Evolutionary conservation across 2,329 filamentous ascomycete species (phyloP).

Genomic region (Trichoderma afroharzianum): DNA sequence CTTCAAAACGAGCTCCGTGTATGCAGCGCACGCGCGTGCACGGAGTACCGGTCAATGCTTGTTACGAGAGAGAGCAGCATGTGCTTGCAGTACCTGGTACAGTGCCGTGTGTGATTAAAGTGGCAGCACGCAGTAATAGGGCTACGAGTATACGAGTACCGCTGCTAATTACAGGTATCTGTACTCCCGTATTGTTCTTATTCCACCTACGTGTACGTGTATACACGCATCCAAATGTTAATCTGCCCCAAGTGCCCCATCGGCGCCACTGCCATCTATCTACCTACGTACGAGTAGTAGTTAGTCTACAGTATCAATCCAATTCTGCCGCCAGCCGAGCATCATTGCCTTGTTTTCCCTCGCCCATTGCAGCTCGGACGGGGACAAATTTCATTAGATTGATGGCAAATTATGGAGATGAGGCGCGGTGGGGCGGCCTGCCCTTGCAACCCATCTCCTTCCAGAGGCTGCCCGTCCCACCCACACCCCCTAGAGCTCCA

Average conservation of each 20-base stretch:
- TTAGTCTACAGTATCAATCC: neutral
- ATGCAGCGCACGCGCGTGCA: neutral
- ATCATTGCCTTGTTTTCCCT: neutral
- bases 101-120: neutral
- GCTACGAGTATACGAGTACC: neutral
- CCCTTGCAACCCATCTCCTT: neutral
- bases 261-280: neutral
- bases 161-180: neutral
- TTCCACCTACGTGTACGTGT: too few relatives aligned
- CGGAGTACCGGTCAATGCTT: neutral
- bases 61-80: too few relatives aligned
- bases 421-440: constrained; percentile 6
- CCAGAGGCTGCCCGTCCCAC: constrained; percentile 5
- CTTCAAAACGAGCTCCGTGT: neutral
- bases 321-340: neutral
- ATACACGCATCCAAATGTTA: neutral
- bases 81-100: neutral
- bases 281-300: too few relatives aligned
- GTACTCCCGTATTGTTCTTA: neutral
- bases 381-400: neutral
- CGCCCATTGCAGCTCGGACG: neutral
- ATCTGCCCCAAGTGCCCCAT: neutral
- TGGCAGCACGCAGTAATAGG: neutral
- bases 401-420: constrained; percentile 14
- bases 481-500: constrained; percentile 16